These are phyloP conservation scores for Neodidymelliopsis sp. DNA, from an alignment of 2,329 filamentous ascomycete genomes.

Conservation along the genomic window DNA sequence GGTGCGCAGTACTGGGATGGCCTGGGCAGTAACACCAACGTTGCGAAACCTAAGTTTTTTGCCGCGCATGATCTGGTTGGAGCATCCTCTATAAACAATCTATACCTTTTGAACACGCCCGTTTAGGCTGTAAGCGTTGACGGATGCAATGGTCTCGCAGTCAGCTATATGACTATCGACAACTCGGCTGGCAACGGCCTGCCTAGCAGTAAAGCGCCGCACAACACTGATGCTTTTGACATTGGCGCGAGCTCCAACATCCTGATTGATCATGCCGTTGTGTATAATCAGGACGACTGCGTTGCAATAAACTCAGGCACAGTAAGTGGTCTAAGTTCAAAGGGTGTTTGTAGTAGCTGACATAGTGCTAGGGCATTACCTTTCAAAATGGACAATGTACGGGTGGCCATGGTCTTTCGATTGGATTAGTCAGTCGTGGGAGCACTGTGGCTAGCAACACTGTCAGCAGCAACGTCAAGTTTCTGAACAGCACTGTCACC, in stretches of 20 bases:
- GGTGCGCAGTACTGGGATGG: slow-evolving; percentile 36
- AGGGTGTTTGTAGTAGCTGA: neutral
- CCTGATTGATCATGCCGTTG: slow-evolving; percentile 52
- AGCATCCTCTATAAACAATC: slow-evolving; percentile 48
- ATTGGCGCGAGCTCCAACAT: slow-evolving; percentile 55
- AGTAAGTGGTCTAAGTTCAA: neutral
- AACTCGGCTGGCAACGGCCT: slow-evolving; percentile 41
- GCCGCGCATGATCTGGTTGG: slow-evolving; percentile 28
- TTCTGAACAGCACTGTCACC: slow-evolving; percentile 56
- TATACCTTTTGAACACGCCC: slow-evolving; percentile 62
- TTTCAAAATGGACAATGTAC: slow-evolving; percentile 52
- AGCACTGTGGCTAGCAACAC: slow-evolving; percentile 13
- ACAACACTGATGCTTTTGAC: slow-evolving; percentile 65
- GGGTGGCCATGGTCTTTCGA: slow-evolving; percentile 63
- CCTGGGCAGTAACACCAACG: slow-evolving; percentile 57
- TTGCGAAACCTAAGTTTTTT: slow-evolving; percentile 31
- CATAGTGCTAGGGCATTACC: no score
- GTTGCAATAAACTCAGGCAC: slow-evolving; percentile 63
- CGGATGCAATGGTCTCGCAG: slow-evolving; percentile 48
- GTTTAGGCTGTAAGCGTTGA: slow-evolving; percentile 60
- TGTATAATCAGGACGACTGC: slow-evolving; percentile 67
- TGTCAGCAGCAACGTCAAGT: slow-evolving; percentile 32
- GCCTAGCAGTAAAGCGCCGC: slow-evolving; percentile 19
- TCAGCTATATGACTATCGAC: slow-evolving; percentile 62
- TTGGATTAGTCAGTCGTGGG: slow-evolving; percentile 63